Percentiles rank a stretch among this genome's conserved stretches.
Conservation (phyloP, 805 yeast genomes). For the Candida andamanensis region DNA sequence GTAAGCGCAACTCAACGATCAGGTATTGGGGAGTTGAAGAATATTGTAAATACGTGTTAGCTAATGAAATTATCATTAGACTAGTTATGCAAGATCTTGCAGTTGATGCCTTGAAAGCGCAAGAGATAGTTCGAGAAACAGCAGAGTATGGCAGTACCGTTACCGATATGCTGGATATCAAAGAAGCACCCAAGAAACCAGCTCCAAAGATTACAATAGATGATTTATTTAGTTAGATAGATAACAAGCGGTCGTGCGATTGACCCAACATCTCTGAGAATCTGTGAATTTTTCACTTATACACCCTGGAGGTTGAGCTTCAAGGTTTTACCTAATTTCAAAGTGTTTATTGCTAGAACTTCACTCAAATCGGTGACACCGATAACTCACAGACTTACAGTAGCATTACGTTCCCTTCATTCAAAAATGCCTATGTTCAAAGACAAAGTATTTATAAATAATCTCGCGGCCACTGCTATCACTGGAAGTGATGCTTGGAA, state of each 20-base stretch:
- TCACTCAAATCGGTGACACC: too few species aligned
- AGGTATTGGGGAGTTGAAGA: constrained; percentile 57
- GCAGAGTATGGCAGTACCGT: constrained; percentile 41
- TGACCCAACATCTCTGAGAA: too few species aligned
- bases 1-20: constrained; percentile 39
- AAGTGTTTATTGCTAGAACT: too few species aligned
- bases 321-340: too few species aligned
- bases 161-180: constrained; percentile 18
- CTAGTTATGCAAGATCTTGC: constrained; percentile 45
- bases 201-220: too few species aligned
- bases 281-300: too few species aligned
- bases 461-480: constrained; percentile 55
- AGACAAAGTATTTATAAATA: constrained; percentile 46
- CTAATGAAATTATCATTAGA: constrained; percentile 56
- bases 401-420: too few species aligned
- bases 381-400: too few species aligned
- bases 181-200: background rate
- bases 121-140: constrained; percentile 42
- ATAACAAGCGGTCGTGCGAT: too few species aligned
- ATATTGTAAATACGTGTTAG: constrained; percentile 54
- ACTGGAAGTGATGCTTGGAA: constrained; percentile 77
- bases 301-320: too few species aligned
- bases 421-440: constrained; percentile 14
- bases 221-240: too few species aligned
- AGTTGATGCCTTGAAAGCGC: constrained; percentile 38